Percentiles rank a stretch among this genome's conserved stretches.
Conservation (phyloP, 169 alveolate species). For the Eimeria acervulina region DNA sequence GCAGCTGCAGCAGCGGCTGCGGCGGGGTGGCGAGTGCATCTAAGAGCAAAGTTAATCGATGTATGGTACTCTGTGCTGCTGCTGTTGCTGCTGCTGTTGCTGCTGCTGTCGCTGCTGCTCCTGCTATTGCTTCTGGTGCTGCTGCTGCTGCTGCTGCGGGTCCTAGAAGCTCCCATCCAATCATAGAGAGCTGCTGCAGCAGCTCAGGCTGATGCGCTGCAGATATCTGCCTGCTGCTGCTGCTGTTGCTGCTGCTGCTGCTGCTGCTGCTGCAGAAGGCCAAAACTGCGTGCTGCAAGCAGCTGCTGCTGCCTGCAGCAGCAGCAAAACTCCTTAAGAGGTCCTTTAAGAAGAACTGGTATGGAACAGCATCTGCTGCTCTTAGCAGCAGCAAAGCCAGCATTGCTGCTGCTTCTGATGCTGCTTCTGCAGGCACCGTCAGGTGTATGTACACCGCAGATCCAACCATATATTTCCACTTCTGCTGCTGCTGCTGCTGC, state of each 20-base stretch:
- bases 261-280: slow-evolving; percentile 17
- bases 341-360: not conserved
- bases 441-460: slow-evolving; percentile 13
- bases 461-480: not conserved
- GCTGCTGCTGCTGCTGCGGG: not conserved
- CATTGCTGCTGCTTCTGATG: slow-evolving; percentile 61
- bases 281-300: slow-evolving; percentile 4
- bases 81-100: slow-evolving; percentile 36
- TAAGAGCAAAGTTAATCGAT: not conserved
- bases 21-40: slow-evolving; percentile 4
- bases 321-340: not conserved
- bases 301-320: not conserved
- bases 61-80: slow-evolving; percentile 14
- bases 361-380: slow-evolving; percentile 52
- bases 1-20: slow-evolving; percentile 64
- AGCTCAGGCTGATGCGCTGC: not conserved
- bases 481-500: no score
- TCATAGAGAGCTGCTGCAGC: slow-evolving; percentile 36
- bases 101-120: not conserved
- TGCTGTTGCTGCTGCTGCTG: slow-evolving; percentile 22
- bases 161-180: no score
- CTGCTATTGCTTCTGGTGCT: slow-evolving; percentile 8
- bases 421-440: slow-evolving; percentile 38
- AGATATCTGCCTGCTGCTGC: slow-evolving; percentile 11
- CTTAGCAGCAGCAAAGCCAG: slow-evolving; percentile 6